Conservation (phyloP, 2,329 filamentous ascomycete species). For the Cercospora brassicicola region DNA sequence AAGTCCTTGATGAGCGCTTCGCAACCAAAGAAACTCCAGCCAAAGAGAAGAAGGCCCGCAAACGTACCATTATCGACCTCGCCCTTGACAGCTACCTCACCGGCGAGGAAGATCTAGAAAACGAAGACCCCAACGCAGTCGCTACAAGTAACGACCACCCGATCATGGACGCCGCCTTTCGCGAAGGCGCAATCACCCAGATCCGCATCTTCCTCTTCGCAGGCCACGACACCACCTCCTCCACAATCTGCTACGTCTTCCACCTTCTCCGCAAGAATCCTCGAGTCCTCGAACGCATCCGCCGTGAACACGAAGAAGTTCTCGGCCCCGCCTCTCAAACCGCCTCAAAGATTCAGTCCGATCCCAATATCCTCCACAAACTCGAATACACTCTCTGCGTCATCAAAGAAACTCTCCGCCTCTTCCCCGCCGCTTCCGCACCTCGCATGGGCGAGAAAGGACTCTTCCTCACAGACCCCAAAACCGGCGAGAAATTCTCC, state of each 20-base stretch:
- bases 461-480: conserved; percentile 44
- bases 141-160: background rate
- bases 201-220: conserved; percentile 44
- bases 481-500: conserved; percentile 44
- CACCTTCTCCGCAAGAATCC: conserved; percentile 42
- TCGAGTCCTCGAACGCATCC: conserved; percentile 37
- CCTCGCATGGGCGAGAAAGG: conserved; percentile 39
- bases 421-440: conserved; percentile 51
- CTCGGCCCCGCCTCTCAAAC: conserved; percentile 41
- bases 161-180: conserved; percentile 38
- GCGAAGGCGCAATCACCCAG: conserved; percentile 36
- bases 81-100: conserved; percentile 41
- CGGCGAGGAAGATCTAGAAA: conserved; percentile 12
- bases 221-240: conserved; percentile 44
- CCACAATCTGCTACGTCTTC: conserved; percentile 38
- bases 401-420: conserved; percentile 55
- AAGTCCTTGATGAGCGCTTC: conserved; percentile 40
- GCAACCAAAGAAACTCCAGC: conserved; percentile 30
- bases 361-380: conserved; percentile 52
- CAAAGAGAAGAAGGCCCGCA: conserved; percentile 25
- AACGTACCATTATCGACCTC: conserved; percentile 33
- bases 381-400: conserved; percentile 55
- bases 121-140: conserved; percentile 14
- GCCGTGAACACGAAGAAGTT: conserved; percentile 53
- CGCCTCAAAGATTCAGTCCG: conserved; percentile 40